phyloP scores from a whole-genome alignment of 1,284 basidiomycete species.

The Leucoagaricus sp. region DNA sequence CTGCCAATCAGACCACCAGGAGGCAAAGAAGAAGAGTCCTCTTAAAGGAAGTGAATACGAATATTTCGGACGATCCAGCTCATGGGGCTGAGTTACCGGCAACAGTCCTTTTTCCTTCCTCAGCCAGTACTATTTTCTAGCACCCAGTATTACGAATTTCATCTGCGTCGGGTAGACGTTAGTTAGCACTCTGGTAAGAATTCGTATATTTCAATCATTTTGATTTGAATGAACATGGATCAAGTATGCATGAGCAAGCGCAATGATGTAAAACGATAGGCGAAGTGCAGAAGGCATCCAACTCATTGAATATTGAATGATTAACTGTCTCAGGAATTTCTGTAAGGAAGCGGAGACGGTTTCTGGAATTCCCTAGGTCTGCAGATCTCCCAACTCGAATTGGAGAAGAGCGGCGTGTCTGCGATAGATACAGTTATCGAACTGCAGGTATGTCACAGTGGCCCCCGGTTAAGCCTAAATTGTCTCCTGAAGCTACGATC shows the following conservation, averaged over 20 bases:
- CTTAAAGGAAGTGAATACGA: neutral
- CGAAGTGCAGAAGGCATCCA: neutral
- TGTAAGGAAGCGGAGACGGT: neutral
- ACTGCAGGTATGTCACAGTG: neutral
- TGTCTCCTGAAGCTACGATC: too few relatives aligned
- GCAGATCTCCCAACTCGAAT: too few relatives aligned
- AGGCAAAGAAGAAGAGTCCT: neutral
- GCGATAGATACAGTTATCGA: too few relatives aligned
- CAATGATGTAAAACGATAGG: too few relatives aligned
- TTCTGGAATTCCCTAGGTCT: neutral
- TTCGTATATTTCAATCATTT: too few relatives aligned
- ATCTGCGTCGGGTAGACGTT: conserved; percentile 1
- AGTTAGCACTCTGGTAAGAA: too few relatives aligned
- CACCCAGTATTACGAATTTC: neutral
- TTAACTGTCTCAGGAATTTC: neutral
- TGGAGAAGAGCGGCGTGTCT: too few relatives aligned
- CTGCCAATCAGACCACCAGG: neutral
- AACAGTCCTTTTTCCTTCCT: neutral
- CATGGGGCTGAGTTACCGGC: neutral
- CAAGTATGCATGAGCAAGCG: too few relatives aligned
- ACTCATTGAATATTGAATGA: neutral
- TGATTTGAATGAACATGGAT: too few relatives aligned
- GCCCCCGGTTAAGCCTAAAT: neutral
- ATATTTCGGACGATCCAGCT: conserved; percentile 12
- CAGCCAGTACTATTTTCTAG: neutral